Conservation (phyloP, 352 stramenopile species). For the Phytophthora boehmeriae region DNA sequence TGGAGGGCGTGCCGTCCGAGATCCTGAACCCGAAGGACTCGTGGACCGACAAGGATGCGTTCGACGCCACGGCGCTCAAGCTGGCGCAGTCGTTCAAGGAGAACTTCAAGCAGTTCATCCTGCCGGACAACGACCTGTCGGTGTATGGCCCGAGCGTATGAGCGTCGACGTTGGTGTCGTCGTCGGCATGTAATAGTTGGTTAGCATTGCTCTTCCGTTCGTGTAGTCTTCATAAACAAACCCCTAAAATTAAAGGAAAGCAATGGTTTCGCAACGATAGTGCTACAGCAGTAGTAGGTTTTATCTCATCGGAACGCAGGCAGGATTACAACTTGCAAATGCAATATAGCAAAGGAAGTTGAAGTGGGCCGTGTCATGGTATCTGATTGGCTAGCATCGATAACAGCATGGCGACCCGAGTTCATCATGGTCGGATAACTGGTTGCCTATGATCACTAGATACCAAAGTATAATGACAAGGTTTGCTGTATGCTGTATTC, state of each 20-base stretch:
- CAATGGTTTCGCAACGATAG: constrained; percentile 2
- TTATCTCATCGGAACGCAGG: too few species aligned
- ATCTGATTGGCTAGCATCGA: constrained; percentile 1
- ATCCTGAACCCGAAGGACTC: constrained; percentile 78
- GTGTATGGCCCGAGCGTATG: constrained; percentile 64
- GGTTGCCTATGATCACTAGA: too few species aligned
- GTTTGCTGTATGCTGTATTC: too few species aligned
- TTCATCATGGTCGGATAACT: too few species aligned
- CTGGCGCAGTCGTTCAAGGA: constrained; percentile 77
- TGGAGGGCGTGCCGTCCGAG: constrained; percentile 75
- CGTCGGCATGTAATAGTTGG: constrained; percentile 1
- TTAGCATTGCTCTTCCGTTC: constrained; percentile 11
- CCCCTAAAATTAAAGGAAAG: constrained; percentile 21
- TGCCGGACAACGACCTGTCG: constrained; percentile 76
- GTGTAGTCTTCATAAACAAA: constrained; percentile 32
- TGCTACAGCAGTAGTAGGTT: neutral
- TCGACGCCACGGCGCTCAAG: constrained; percentile 75
- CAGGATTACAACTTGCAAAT: too few species aligned
- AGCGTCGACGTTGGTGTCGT: constrained; percentile 7
- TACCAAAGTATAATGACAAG: too few species aligned
- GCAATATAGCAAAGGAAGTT: too few species aligned
- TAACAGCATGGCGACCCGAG: too few species aligned
- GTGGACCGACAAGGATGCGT: constrained; percentile 79
- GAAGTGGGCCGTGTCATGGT: neutral
- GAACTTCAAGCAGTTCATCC: constrained; percentile 88